Base-by-base conservation (phyloP, 2,329 filamentous ascomycete genomes). In the Botryotinia globosa region DNA sequence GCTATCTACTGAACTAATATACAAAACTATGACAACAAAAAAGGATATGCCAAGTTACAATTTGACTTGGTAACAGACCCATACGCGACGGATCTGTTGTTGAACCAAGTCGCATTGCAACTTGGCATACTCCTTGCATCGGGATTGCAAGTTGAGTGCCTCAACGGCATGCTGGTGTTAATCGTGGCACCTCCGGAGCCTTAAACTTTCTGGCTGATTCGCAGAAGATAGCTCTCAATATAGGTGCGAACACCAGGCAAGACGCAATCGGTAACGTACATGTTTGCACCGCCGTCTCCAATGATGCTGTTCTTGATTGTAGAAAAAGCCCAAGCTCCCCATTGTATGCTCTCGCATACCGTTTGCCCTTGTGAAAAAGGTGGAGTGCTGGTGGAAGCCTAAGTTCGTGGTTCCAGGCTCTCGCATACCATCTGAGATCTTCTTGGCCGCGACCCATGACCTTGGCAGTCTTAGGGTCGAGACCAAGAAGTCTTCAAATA, bases 91-190 rank as follows among this genome's bases (percentile, higher is more conserved):
- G 56, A 94, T 86, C 76, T 92, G 90, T 45, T 85, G 83, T 71
- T 87, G 83, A 1, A 94, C 86, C 1, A 93, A 84, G 4, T 88
- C 85, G 72, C 89, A 89, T 79, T 94, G 91, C 0, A 87, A 80
- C 80, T 86, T 82, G 71, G 88, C 87, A 80, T 91, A 88, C 32
- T 89, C 85, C 51, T 85, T n/a, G 22, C 51, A 56, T 56, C 51
- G 0, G 6, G 3, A 1, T 16, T 29, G 16, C 51, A 56, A 56
- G n/a, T 16, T 9, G 32, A 3, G 18, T 29, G 8, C 14, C 51
- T 29, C 14, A 56, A 32, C 1, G n/a, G n/a, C n/a, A 29, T 56
- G 51, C 32, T 61, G 58, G 32, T 61, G 20, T 61, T 61, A 14
- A 25, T 25, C 20, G 34, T 61, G 58, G 18, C 2, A 37, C 20